Percentiles rank a stretch among this genome's conserved stretches.
These are phyloP conservation scores for Agrocybe pediades DNA, from an alignment of 768 basidiomycete species.

Conservation along the genomic window DNA sequence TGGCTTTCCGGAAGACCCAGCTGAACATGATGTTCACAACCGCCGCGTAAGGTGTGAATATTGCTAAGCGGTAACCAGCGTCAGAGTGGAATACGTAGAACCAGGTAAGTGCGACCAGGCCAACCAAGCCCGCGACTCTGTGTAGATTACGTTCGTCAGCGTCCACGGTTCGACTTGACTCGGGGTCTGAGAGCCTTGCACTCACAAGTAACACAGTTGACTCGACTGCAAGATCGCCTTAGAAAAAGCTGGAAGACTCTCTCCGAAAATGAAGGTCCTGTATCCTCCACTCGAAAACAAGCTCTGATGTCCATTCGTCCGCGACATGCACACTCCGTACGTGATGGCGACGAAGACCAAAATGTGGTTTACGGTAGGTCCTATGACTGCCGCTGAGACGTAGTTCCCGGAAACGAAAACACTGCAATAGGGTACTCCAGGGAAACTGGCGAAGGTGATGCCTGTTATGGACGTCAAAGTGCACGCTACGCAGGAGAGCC, in stretches of 20 bases:
- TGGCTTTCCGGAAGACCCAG: slow-evolving; percentile 8
- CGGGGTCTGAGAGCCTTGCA: neutral
- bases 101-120: slow-evolving; percentile 1
- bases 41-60: slow-evolving; percentile 6
- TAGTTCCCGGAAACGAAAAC: neutral
- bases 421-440: neutral
- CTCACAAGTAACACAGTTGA: slow-evolving; percentile 6
- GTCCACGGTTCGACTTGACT: neutral
- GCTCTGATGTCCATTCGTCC: neutral
- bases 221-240: slow-evolving; percentile 7
- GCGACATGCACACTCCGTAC: slow-evolving; percentile 1
- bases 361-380: neutral
- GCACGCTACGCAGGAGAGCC: neutral
- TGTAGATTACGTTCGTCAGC: neutral
- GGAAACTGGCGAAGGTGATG: neutral
- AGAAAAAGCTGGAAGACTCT: slow-evolving; percentile 5
- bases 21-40: slow-evolving; percentile 8
- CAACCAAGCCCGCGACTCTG: slow-evolving; percentile 4
- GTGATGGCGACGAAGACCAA: neutral
- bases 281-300: neutral
- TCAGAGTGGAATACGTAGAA: slow-evolving; percentile 2
- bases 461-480: neutral
- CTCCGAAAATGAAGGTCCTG: neutral
- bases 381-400: neutral
- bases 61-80: slow-evolving; percentile 4